Percentiles rank a stretch among this genome's conserved stretches.
phyloP scores from a whole-genome alignment of 2,329 filamentous ascomycete species.

The Aspergillus quadricinctus region DNA sequence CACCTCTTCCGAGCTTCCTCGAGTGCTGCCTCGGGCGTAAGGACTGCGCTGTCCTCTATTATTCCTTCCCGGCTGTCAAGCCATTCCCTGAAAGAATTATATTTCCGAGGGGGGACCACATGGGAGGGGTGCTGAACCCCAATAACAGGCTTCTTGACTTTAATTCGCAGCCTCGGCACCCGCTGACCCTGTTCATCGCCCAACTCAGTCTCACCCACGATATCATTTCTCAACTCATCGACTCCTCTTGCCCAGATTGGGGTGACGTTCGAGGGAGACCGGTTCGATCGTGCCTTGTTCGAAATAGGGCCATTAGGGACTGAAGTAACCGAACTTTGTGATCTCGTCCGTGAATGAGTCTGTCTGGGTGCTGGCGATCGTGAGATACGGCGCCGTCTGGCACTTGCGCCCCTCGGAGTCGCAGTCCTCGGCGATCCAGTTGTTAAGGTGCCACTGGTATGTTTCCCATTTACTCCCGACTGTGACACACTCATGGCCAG shows the following conservation, averaged over 20 bases:
- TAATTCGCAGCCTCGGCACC: slow-evolving; percentile 41
- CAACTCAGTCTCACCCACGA: slow-evolving; percentile 11
- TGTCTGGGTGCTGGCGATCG: slow-evolving; percentile 26
- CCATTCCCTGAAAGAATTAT: slow-evolving; percentile 61
- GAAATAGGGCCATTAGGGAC: slow-evolving; percentile 20
- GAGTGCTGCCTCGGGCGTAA: slow-evolving; percentile 57
- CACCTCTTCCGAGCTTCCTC: slow-evolving; percentile 67
- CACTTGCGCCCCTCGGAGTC: slow-evolving; percentile 18
- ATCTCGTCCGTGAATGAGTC: slow-evolving; percentile 23
- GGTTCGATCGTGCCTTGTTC: slow-evolving; percentile 22
- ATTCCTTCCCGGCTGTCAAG: slow-evolving; percentile 48
- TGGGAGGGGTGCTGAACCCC: slow-evolving; percentile 51
- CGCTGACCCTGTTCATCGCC: slow-evolving; percentile 21
- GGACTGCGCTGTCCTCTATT: slow-evolving; percentile 39
- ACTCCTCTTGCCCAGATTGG: slow-evolving; percentile 6
- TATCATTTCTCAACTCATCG: slow-evolving; percentile 8
- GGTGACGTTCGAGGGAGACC: slow-evolving; percentile 21
- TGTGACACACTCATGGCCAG: slow-evolving; percentile 25
- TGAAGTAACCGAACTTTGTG: slow-evolving; percentile 24
- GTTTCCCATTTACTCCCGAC: slow-evolving; percentile 27
- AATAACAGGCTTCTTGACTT: slow-evolving; percentile 49
- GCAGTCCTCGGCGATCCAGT: slow-evolving; percentile 30
- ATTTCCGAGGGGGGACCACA: slow-evolving; percentile 42
- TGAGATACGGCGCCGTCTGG: slow-evolving; percentile 19
- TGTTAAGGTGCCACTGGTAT: slow-evolving; percentile 23